Evolutionary conservation across 805 yeast species (phyloP), one percentile per base, ranked within the genome.

Genomic region (Jamesozyma piceae): DNA sequence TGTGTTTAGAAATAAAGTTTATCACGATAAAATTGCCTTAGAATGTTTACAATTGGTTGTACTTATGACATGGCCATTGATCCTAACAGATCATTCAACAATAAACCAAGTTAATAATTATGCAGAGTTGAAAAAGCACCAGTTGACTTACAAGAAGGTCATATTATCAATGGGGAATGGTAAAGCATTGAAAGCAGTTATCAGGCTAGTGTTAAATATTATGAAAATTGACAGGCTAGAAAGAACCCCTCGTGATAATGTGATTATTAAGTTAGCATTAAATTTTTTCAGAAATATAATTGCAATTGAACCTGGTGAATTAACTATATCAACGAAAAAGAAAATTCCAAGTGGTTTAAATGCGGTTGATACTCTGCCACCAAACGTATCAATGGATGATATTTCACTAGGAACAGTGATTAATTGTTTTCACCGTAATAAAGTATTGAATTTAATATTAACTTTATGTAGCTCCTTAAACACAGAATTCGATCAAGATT

Each of bases 51-150:
- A 92, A 60, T 60, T 92, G 5, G 63, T 92, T 44, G 95, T 86
- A 1, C 76, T 85, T 2, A 68, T 92, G 54, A 83, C 96, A 0
- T 83, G 95, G 85, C 97, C 97, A 0, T 58, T 83, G 5, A 78
- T 77, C 28, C 58, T 86, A n/a, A 73, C 72, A 9, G 75, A 72
- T 18, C 75, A 75, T n/a, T 72, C 80, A 3, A 67, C 80, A 0
- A 67, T 67, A 18, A 75, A 75, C 42, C 86, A 83, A 51, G 67
- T 76, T 34, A 64, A 69, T 18, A 68, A 75, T 32, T 81, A 74
- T 54, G 68, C 80, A 9, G 75, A 75, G 41, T 65, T 89, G 38
- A 77, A 77, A 48, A 77, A 74, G 46, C 74, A 79, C 22, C 96
- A 88, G 49, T 53, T 80, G 24, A 54, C 62, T 3, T 92, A 90